A percentile compares a stretch with the other conserved stretches of the same genome.
Conservation (phyloP, 2,329 filamentous ascomycete species). For the Venturia effusa region DNA sequence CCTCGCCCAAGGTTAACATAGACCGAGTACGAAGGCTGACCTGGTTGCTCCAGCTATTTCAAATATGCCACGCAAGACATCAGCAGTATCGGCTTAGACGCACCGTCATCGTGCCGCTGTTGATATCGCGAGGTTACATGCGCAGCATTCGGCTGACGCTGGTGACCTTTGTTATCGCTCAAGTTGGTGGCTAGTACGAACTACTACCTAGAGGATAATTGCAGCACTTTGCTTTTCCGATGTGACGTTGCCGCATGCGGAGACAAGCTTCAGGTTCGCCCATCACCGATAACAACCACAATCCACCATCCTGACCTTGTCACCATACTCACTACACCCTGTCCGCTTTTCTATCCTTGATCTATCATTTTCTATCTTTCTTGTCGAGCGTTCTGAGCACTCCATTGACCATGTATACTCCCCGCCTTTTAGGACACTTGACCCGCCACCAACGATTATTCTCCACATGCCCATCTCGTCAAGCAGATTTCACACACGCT, state of each 20-base stretch:
- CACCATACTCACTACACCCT: neutral
- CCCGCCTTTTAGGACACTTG: neutral
- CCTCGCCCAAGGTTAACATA: too few species aligned
- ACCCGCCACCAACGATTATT: conserved; percentile 1
- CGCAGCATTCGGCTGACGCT: too few species aligned
- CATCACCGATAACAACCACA: neutral
- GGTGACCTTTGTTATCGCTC: too few species aligned
- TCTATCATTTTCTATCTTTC: too few species aligned
- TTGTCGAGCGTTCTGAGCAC: neutral
- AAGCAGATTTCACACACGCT: conserved; percentile 53
- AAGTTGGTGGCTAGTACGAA: neutral
- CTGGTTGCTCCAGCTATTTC: neutral
- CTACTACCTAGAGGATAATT: too few species aligned
- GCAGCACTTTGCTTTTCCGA: neutral
- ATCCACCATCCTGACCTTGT: neutral
- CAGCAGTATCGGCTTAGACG: too few species aligned
- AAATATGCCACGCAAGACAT: neutral
- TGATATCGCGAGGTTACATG: too few species aligned
- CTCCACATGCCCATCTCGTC: conserved; percentile 11
- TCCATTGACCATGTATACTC: neutral
- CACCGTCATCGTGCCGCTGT: too few species aligned
- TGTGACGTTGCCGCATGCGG: neutral
- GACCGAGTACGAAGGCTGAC: neutral
- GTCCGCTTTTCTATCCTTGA: neutral
- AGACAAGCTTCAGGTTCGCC: neutral